Conservation (phyloP, 1,284 basidiomycete genomes). For the Trametes hirsuta region DNA sequence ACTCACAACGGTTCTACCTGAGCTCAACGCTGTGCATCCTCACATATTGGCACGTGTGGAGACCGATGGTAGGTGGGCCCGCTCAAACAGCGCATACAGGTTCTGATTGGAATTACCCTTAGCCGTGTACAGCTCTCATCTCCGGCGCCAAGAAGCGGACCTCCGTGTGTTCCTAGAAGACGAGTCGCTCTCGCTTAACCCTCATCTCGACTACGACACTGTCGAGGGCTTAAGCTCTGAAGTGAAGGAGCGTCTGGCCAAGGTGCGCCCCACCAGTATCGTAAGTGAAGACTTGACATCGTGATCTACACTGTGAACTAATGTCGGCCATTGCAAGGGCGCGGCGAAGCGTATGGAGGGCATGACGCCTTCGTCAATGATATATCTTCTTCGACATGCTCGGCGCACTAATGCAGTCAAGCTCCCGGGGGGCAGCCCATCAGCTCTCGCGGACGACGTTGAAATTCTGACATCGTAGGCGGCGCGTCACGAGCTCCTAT, state of each 20-base stretch:
- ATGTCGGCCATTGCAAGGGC: conserved; percentile 51
- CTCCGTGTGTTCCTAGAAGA: conserved; percentile 79
- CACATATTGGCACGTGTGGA: conserved; percentile 62
- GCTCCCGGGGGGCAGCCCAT: neutral
- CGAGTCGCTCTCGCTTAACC: conserved; percentile 72
- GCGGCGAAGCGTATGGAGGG: conserved; percentile 87
- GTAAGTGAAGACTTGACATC: conserved; percentile 45
- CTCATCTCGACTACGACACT: conserved; percentile 67
- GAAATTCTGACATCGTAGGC: neutral
- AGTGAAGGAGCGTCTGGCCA: conserved; percentile 67
- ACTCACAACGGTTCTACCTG: conserved; percentile 57
- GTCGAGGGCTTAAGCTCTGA: conserved; percentile 79
- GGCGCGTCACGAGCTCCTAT: neutral
- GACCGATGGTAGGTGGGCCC: conserved; percentile 61
- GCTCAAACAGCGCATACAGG: neutral
- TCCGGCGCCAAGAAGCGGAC: conserved; percentile 74
- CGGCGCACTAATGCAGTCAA: conserved; percentile 41
- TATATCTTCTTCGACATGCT: conserved; percentile 67
- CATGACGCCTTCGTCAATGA: conserved; percentile 76
- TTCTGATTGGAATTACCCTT: neutral
- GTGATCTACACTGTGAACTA: neutral
- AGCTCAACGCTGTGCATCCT: conserved; percentile 54
- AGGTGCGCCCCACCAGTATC: conserved; percentile 69
- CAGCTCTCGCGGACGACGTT: neutral
- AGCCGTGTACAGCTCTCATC: conserved; percentile 66